Conservation (phyloP, 1,284 basidiomycete genomes). For the Moniliophthora roreri region DNA sequence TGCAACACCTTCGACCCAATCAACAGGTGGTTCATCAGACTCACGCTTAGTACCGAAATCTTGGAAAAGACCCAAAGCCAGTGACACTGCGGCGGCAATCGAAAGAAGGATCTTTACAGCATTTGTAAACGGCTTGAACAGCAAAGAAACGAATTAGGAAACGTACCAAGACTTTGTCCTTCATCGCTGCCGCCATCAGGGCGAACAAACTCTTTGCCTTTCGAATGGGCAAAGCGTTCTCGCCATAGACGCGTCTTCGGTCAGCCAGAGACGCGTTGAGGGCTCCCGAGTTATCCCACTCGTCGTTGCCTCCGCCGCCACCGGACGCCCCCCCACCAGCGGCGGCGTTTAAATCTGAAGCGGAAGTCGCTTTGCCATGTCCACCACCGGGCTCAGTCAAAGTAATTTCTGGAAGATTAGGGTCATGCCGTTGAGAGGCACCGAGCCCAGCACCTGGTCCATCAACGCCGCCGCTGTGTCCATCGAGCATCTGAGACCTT, state of each 20-base stretch:
- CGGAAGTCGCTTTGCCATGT: conserved; percentile 12
- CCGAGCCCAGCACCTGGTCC: conserved; percentile 34
- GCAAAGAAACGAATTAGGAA: conserved; percentile 15
- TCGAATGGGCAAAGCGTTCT: conserved; percentile 80
- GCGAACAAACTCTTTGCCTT: conserved; percentile 78
- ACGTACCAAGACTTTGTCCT: conserved; percentile 91
- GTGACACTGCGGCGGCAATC: conserved; percentile 89
- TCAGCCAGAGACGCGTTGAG: conserved; percentile 60
- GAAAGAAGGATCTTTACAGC: conserved; percentile 76
- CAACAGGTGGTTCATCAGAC: conserved; percentile 66
- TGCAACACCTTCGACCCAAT: conserved; percentile 99
- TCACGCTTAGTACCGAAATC: conserved; percentile 78
- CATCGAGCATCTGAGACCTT: conserved; percentile 4
- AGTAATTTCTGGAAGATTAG: conserved; percentile 39
- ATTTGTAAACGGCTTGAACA: conserved; percentile 6
- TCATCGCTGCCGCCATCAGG: conserved; percentile 93
- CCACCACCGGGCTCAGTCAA: conserved; percentile 43
- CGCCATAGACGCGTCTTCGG: conserved; percentile 77
- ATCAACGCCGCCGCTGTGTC: conserved; percentile 17
- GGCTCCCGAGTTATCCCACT: conserved; percentile 36
- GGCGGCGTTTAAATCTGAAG: conserved; percentile 5
- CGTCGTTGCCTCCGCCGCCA: conserved; percentile 13
- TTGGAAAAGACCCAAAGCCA: conserved; percentile 93
- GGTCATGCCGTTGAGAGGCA: conserved; percentile 42
- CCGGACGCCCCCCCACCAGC: conserved; percentile 3